These are phyloP conservation scores for Russula brevipes DNA, from an alignment of 768 basidiomycete species.

Conservation along the genomic window DNA sequence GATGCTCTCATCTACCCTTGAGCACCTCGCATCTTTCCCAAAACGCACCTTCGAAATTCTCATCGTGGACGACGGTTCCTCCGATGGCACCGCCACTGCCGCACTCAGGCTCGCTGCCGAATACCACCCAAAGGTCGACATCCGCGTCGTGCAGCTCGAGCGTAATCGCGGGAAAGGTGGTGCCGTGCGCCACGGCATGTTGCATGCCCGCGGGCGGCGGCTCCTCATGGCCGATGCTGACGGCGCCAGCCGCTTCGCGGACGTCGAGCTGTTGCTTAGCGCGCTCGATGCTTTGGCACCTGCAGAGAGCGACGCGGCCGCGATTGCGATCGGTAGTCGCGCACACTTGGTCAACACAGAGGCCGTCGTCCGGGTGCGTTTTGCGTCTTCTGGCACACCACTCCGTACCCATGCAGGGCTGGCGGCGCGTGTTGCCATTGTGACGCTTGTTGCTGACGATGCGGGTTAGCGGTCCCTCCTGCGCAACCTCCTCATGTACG, in stretches of 20 bases:
- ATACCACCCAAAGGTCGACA: constrained; percentile 50
- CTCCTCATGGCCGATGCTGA: constrained; percentile 94
- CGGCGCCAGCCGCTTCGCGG: constrained; percentile 83
- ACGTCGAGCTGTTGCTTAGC: constrained; percentile 73
- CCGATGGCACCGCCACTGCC: constrained; percentile 62
- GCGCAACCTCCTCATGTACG: constrained; percentile 92
- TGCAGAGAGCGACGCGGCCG: constrained; percentile 47
- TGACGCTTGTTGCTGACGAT: background rate
- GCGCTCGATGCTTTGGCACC: constrained; percentile 59
- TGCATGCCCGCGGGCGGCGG: constrained; percentile 69
- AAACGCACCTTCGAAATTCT: constrained; percentile 70
- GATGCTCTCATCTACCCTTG: constrained; percentile 77
- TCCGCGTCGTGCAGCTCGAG: constrained; percentile 73
- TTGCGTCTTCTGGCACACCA: background rate
- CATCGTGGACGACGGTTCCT: constrained; percentile 87
- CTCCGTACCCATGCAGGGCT: background rate
- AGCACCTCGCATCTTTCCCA: constrained; percentile 46
- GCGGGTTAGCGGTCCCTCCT: constrained; percentile 68
- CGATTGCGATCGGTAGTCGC: constrained; percentile 75
- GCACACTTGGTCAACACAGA: constrained; percentile 91
- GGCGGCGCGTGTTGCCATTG: background rate
- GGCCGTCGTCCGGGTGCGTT: constrained; percentile 82
- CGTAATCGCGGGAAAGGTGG: constrained; percentile 90
- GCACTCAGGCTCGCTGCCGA: constrained; percentile 59
- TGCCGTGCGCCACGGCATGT: constrained; percentile 87